These are phyloP conservation scores for Coemansia sp. DNA, from an alignment of 192 early-diverging fungal species.

Conservation along the genomic window DNA sequence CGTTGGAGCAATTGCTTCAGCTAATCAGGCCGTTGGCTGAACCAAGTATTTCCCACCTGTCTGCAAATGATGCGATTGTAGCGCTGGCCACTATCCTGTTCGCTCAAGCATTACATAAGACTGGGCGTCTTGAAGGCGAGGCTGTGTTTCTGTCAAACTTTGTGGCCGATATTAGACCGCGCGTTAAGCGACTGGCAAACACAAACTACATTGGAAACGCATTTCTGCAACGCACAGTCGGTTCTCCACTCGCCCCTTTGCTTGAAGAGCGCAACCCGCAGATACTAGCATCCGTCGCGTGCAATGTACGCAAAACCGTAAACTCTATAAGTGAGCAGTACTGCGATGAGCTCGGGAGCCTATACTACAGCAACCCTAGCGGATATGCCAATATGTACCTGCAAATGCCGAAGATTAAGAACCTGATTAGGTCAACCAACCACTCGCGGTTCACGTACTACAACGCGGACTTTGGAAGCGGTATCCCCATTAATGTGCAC, in stretches of 20 bases:
- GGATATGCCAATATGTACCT: neutral
- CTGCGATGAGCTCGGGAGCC: neutral
- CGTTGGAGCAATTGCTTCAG: neutral
- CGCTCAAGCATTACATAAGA: neutral
- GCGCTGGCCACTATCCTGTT: neutral
- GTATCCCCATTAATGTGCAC: neutral
- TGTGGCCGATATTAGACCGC: neutral
- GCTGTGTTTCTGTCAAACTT: neutral
- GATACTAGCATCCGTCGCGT: neutral
- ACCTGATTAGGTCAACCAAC: neutral
- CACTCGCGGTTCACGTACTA: neutral
- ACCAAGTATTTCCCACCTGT: neutral
- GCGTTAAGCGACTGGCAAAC: neutral
- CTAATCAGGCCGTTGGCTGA: neutral
- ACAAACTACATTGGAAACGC: neutral
- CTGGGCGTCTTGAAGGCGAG: neutral
- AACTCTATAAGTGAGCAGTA: neutral
- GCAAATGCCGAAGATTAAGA: neutral
- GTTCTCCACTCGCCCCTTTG: neutral
- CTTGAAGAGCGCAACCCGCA: neutral
- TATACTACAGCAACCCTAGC: neutral
- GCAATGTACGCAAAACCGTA: neutral
- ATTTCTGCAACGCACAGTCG: neutral
- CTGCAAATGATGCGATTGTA: neutral
- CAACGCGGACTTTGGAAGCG: neutral